phyloP scores from a whole-genome alignment of 1,284 basidiomycete genomes.

The Melampsora abietis-canadensis region DNA sequence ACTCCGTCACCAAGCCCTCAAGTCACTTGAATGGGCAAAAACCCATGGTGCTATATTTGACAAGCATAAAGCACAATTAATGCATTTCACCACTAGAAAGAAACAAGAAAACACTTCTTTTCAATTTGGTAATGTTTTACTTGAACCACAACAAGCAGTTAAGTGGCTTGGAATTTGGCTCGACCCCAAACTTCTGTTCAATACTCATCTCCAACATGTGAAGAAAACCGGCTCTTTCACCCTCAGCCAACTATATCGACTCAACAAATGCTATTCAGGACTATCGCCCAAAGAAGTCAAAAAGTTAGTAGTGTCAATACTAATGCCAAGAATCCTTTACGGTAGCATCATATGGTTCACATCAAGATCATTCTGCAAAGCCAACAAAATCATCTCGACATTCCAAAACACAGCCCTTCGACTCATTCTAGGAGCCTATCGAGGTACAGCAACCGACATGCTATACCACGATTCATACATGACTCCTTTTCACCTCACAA shows the following conservation, averaged over 20 bases:
- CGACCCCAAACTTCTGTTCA: not conserved
- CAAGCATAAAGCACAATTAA: conserved; percentile 5
- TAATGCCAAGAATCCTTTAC: not conserved
- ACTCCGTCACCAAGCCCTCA: not conserved
- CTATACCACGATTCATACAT: not conserved
- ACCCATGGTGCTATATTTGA: conserved; percentile 8
- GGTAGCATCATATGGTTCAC: conserved; percentile 6
- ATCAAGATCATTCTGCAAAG: not conserved
- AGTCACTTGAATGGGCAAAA: not conserved
- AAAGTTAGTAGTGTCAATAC: not conserved
- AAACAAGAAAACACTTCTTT: not conserved
- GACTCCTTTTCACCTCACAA: not conserved
- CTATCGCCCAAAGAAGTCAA: not conserved
- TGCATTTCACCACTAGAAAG: conserved; percentile 3
- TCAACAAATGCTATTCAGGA: not conserved
- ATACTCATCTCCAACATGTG: not conserved
- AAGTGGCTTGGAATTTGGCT: not conserved
- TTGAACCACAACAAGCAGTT: not conserved
- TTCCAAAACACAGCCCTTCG: not conserved
- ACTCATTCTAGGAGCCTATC: not conserved
- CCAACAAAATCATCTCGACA: not conserved
- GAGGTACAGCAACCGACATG: not conserved
- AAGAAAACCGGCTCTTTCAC: not conserved
- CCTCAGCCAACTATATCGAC: not conserved
- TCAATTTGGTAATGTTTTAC: not conserved